A percentile compares a stretch with the other conserved stretches of the same genome.
phyloP scores from a whole-genome alignment of 2,329 filamentous ascomycete genomes.

The Sclerotinia nivalis region DNA sequence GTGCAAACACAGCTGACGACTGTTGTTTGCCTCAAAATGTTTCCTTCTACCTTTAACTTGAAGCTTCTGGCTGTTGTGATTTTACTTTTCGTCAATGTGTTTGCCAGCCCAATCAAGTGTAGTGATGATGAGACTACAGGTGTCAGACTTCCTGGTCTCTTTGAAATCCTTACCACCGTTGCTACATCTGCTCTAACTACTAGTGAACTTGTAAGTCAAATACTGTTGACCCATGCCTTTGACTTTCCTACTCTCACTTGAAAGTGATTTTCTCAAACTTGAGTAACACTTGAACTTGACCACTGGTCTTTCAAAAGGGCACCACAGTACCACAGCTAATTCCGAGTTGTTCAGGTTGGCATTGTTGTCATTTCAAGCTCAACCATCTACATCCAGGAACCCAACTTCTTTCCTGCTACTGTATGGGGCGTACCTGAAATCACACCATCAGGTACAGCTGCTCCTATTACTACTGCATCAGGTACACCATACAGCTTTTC shows the following conservation, averaged over 20 bases:
- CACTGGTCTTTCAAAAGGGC: background rate
- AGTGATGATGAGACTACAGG: background rate
- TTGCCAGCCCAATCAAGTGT: background rate
- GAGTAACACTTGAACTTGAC: background rate
- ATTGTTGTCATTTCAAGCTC: slow-evolving; percentile 4
- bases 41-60: background rate
- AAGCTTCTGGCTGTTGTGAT: background rate
- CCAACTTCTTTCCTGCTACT: background rate
- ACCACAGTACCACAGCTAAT: background rate
- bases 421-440: background rate
- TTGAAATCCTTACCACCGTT: background rate
- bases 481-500: background rate
- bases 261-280: background rate
- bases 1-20: background rate
- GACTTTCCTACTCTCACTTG: background rate
- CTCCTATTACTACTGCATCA: background rate
- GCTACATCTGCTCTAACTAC: background rate
- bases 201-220: background rate
- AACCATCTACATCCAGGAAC: slow-evolving; percentile 14
- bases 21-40: background rate
- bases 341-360: background rate
- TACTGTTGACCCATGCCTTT: too few species aligned
- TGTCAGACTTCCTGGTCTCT: background rate
- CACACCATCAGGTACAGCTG: background rate
- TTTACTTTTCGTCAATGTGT: background rate